phyloP scores from a whole-genome alignment of 148 eudicot genomes.

The Salicornia ramosissima region DNA sequence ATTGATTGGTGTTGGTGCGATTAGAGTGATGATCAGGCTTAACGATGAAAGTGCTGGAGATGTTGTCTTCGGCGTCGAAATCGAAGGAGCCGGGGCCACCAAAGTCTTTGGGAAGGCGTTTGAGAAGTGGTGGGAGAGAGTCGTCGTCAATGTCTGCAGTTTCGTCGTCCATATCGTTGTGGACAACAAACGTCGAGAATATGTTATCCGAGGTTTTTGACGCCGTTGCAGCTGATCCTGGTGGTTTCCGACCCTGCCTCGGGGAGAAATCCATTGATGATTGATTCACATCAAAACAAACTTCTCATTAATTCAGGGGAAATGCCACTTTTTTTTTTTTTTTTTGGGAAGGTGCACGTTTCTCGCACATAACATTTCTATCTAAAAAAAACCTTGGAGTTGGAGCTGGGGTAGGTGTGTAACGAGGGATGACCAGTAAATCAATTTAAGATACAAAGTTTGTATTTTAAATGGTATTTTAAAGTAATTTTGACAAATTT shows the following conservation, averaged over 20 bases:
- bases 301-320: too few species aligned
- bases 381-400: too few species aligned
- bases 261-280: conserved; percentile 53
- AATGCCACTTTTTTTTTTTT: too few species aligned
- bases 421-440: too few species aligned
- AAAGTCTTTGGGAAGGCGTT: conserved; percentile 92
- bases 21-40: conserved; percentile 28
- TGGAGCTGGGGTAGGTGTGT: too few species aligned
- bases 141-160: conserved; percentile 32
- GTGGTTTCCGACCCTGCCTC: conserved; percentile 43
- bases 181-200: conserved; percentile 50
- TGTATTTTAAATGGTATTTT: too few species aligned
- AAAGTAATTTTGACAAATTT: too few species aligned
- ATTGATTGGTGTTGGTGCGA: not conserved
- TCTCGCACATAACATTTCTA: too few species aligned
- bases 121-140: conserved; percentile 82
- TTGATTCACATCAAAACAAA: too few species aligned
- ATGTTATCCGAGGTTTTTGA: conserved; percentile 37
- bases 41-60: conserved; percentile 68
- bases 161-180: conserved; percentile 41
- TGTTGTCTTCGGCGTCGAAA: conserved; percentile 38
- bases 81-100: conserved; percentile 49
- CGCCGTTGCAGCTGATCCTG: conserved; percentile 20
- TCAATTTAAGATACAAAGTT: too few species aligned
- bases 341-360: too few species aligned